Percentiles rank a stretch among this genome's conserved stretches.
Conservation (phyloP, 2,329 filamentous ascomycete species). For the Thelonectria discophora region DNA sequence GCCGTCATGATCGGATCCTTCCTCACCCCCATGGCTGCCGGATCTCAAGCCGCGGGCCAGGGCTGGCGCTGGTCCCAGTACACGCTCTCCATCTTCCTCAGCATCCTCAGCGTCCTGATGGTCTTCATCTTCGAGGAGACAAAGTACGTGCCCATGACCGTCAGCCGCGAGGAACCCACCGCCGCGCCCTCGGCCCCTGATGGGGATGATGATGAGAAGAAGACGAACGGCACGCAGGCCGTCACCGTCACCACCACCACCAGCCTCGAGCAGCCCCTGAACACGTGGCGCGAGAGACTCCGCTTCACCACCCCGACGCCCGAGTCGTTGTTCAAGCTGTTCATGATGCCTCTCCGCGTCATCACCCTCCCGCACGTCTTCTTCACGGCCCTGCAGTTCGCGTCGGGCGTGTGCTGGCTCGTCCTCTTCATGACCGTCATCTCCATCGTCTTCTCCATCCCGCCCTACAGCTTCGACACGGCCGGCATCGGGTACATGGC, state of each 20-base stretch:
- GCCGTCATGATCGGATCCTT: constrained; percentile 45
- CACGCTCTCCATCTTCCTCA: constrained; percentile 36
- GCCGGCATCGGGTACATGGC: constrained; percentile 43
- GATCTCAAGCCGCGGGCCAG: constrained; percentile 30
- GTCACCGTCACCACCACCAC: neutral
- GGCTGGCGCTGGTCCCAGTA: constrained; percentile 43
- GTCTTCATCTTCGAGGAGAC: constrained; percentile 42
- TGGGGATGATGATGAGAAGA: neutral
- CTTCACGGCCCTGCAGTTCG: constrained; percentile 52
- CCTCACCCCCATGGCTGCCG: constrained; percentile 45
- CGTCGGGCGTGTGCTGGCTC: constrained; percentile 39
- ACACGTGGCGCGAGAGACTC: constrained; percentile 32
- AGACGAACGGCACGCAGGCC: neutral
- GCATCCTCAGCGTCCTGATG: constrained; percentile 37
- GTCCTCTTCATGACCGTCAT: constrained; percentile 41
- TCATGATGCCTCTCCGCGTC: constrained; percentile 33
- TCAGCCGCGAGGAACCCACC: constrained; percentile 7
- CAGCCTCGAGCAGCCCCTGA: constrained; percentile 24
- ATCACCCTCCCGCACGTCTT: constrained; percentile 50
- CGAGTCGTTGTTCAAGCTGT: constrained; percentile 29
- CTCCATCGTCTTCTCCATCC: constrained; percentile 48
- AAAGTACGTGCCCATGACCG: constrained; percentile 39
- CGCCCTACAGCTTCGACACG: constrained; percentile 44
- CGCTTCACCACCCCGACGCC: constrained; percentile 32
- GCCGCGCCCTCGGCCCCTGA: neutral